These are phyloP conservation scores for Pyrenophora tritici-repentis DNA, from an alignment of 2,329 filamentous ascomycete species.

Conservation along the genomic window DNA sequence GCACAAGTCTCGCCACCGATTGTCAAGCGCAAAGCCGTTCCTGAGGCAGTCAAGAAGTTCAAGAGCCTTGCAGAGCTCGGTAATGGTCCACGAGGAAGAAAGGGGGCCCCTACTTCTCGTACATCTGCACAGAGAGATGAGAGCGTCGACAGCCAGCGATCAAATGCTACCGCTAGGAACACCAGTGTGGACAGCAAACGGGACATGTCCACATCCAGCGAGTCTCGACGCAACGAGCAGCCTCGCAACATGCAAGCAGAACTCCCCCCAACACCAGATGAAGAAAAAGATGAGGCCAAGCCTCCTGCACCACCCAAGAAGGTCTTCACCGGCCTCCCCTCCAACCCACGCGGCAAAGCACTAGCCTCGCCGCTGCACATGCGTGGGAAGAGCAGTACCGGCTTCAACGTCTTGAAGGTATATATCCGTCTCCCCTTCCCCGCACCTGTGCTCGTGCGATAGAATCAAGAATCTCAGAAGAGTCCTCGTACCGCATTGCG, in stretches of 20 bases:
- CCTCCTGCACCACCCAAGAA: slow-evolving; percentile 29
- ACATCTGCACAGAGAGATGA: slow-evolving; percentile 25
- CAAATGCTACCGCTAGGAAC: slow-evolving; percentile 1
- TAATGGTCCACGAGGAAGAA: slow-evolving; percentile 36
- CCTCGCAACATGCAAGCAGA: slow-evolving; percentile 15
- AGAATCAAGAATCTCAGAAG: background rate
- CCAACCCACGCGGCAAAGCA: slow-evolving; percentile 35
- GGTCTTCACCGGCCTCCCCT: slow-evolving; percentile 34
- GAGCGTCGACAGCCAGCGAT: slow-evolving; percentile 14
- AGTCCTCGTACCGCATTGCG: slow-evolving; percentile 6
- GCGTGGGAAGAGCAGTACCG: slow-evolving; percentile 46
- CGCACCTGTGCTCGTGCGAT: slow-evolving; percentile 28
- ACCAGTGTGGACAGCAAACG: slow-evolving; percentile 3
- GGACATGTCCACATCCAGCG: background rate
- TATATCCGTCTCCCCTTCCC: slow-evolving; percentile 32
- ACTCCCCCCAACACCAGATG: slow-evolving; percentile 41
- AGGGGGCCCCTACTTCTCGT: slow-evolving; percentile 29
- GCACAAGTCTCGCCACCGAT: slow-evolving; percentile 12
- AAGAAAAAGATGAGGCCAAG: slow-evolving; percentile 18
- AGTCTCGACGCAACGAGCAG: slow-evolving; percentile 4
- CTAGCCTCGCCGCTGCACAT: slow-evolving; percentile 33
- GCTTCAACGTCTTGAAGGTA: slow-evolving; percentile 47
- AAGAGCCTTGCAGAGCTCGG: slow-evolving; percentile 37
- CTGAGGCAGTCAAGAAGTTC: slow-evolving; percentile 30
- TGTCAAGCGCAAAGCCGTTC: slow-evolving; percentile 38